phyloP scores from a whole-genome alignment of 2,329 filamentous ascomycete genomes.

The Botryosphaeria agaves region DNA sequence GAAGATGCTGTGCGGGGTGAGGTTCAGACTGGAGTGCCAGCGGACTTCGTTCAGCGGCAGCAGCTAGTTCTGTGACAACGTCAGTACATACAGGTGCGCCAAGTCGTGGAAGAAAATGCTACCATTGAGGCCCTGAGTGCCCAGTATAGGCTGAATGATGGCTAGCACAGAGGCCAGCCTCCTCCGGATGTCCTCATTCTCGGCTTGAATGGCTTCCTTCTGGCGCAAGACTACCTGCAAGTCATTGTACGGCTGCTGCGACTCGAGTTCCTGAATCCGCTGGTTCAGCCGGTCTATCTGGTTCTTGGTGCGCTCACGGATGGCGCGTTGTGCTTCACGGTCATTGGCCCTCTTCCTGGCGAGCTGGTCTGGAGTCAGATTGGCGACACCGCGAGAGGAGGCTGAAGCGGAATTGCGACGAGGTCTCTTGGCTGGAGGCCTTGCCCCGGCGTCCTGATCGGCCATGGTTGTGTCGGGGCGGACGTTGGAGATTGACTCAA shows the following conservation, averaged over 20 bases:
- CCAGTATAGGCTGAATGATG: constrained; percentile 43
- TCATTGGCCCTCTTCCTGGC: constrained; percentile 86
- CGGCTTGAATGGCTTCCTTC: constrained; percentile 60
- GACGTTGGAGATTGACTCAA: background rate
- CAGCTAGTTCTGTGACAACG: constrained; percentile 23
- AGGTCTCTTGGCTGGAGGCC: background rate
- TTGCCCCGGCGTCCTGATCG: background rate
- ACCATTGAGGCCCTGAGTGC: constrained; percentile 25
- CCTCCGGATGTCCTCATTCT: constrained; percentile 63
- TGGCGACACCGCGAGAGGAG: constrained; percentile 59
- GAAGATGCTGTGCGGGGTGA: background rate
- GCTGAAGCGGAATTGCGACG: constrained; percentile 16
- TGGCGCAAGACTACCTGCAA: constrained; percentile 58
- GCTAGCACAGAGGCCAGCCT: constrained; percentile 48
- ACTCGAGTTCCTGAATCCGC: constrained; percentile 58
- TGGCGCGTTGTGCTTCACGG: constrained; percentile 70
- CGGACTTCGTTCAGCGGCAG: constrained; percentile 27
- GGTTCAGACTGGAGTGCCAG: constrained; percentile 14
- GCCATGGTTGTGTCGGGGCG: background rate
- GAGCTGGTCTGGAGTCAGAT: constrained; percentile 73
- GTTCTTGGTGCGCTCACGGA: constrained; percentile 64
- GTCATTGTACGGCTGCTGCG: constrained; percentile 69
- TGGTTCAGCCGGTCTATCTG: constrained; percentile 61
- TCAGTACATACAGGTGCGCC: background rate
- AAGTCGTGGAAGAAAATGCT: constrained; percentile 4